Evolutionary conservation across 768 basidiomycete genomes (phyloP).

Genomic region (Lactarius pseudohatsudake): DNA sequence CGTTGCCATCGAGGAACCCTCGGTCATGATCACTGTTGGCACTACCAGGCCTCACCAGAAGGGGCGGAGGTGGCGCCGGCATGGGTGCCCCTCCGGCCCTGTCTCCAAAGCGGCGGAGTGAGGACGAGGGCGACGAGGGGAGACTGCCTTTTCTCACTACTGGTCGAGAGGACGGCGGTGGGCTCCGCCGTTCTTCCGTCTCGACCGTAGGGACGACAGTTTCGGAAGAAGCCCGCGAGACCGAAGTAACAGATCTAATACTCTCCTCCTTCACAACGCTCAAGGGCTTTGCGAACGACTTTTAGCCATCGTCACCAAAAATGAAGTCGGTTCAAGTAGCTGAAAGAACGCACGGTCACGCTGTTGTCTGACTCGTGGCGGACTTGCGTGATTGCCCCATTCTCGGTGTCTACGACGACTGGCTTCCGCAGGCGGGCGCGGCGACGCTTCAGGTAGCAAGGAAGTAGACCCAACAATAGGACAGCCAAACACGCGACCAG

Average conservation of each 20-base stretch:
- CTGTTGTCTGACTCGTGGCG: neutral
- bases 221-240: conserved; percentile 1
- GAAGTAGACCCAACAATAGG: conserved; percentile 8
- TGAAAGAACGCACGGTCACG: neutral
- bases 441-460: neutral
- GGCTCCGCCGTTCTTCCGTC: neutral
- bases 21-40: neutral
- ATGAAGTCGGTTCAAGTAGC: neutral
- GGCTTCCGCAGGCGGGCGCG: neutral
- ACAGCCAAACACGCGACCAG: neutral
- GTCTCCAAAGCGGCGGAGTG: neutral
- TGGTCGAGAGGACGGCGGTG: too few relatives aligned
- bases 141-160: neutral
- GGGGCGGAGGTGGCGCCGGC: neutral
- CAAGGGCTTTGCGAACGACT: neutral
- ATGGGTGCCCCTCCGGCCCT: neutral
- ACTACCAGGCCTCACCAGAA: neutral
- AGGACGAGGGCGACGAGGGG: neutral
- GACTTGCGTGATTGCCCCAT: neutral
- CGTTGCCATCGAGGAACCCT: neutral
- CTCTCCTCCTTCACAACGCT: neutral
- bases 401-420: neutral
- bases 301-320: neutral
- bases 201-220: neutral
- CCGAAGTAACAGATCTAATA: neutral